Conservation (phyloP, 2,329 filamentous ascomycete genomes). For the Pseudogymnoascus destructans region DNA sequence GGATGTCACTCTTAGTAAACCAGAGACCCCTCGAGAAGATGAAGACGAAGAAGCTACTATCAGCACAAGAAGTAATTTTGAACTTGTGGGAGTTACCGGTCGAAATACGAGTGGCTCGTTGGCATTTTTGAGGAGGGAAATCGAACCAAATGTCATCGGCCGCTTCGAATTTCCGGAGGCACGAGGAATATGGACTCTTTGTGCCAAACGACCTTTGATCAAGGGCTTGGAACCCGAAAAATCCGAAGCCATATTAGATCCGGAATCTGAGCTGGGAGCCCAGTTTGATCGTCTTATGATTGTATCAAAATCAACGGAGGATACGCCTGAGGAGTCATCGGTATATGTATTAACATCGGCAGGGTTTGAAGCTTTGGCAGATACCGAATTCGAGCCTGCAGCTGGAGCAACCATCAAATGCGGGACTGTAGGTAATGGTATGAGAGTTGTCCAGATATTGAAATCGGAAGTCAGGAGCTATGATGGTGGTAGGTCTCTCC, state of each 20-base stretch:
- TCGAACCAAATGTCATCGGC: constrained; percentile 60
- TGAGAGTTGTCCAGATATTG: constrained; percentile 74
- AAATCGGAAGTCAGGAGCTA: constrained; percentile 82
- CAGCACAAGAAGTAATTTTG: constrained; percentile 43
- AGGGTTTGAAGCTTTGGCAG: constrained; percentile 61
- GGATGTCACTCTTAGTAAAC: constrained; percentile 56
- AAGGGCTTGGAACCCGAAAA: constrained; percentile 42
- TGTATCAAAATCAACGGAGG: constrained; percentile 51
- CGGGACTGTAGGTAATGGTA: constrained; percentile 67
- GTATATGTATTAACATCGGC: constrained; percentile 64
- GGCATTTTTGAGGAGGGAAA: constrained; percentile 62
- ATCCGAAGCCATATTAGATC: constrained; percentile 32
- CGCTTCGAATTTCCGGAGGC: constrained; percentile 61
- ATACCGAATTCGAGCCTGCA: constrained; percentile 82
- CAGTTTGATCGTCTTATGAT: constrained; percentile 73
- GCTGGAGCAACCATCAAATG: constrained; percentile 80
- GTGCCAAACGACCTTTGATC: constrained; percentile 51
- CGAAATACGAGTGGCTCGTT: constrained; percentile 55
- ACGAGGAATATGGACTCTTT: constrained; percentile 69
- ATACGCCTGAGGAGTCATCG: constrained; percentile 62
- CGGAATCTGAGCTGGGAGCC: constrained; percentile 43
- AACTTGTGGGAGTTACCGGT: constrained; percentile 48
- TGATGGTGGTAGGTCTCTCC: constrained; percentile 56
- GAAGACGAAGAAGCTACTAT: constrained; percentile 33
- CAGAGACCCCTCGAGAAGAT: constrained; percentile 31